Evolutionary conservation across 1,139 yeast genomes (phyloP), one percentile per base, ranked within the genome.

Genomic region (Hansenula lynferdii): DNA sequence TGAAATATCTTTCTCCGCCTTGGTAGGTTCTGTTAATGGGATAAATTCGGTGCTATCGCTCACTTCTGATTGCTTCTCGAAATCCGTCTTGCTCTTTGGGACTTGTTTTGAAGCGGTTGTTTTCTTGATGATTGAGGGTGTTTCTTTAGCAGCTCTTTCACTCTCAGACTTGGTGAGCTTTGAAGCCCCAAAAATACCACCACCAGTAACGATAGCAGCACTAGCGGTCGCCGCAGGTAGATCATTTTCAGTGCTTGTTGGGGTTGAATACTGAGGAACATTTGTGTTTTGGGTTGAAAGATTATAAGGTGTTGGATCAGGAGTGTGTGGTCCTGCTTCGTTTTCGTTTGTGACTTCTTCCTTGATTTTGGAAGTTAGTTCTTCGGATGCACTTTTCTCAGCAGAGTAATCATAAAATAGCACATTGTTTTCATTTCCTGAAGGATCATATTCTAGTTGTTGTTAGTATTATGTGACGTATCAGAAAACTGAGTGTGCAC

Each of bases 361-460:
- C 12, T 25, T 14, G 10, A 38, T 20, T 16, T 37, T 28, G 3
- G 27, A 12, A 3, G 31, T 31, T 2, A 5, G 14, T 11, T 31
- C 35, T 8, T 12, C 18, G 3, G 32, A 18, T 3, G 35, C 24
- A 1, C 10, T 5, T 8, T 39, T 18, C 17, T 36, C 39, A 5
- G 34, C 27, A 1, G 48, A 32, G 19, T 31, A 36, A 32, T 50
- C 53, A 30, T 42, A 51, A 5, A 42, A 21, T 10, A 53, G 28
- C 5, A 53, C 54, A 21, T 53, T 53, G 42, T 53, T 53, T 26
- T 48, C 53, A 26, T 51, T 51, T 1, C 55, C 55, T 12, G 37
- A 31, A 1, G 37, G 42, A 33, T 53, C 57, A 26, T 40, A 37
- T 22, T 53, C 57, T 50, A 19, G 3, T n/a, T 8, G 14, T n/a